Percentiles rank a stretch among this genome's conserved stretches.
Evolutionary conservation across 2,329 filamentous ascomycete species (phyloP).

Genomic region (Hypomyces perniciosus): DNA sequence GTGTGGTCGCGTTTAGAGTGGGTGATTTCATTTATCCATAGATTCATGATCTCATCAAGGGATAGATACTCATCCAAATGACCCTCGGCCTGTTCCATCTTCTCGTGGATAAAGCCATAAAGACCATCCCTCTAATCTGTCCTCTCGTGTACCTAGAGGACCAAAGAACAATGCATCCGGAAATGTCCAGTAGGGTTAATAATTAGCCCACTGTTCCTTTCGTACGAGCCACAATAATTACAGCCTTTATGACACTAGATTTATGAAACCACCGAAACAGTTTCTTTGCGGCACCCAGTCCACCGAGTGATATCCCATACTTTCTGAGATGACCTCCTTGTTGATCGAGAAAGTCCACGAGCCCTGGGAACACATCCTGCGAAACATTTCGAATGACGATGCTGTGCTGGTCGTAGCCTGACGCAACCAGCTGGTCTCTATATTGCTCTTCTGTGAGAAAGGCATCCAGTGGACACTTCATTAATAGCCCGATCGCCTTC

Average conservation of each 20-base stretch:
- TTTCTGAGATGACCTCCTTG: slow-evolving; percentile 28
- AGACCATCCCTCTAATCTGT: too few relatives aligned
- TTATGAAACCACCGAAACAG: slow-evolving; percentile 34
- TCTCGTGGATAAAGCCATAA: too few relatives aligned
- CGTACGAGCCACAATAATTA: slow-evolving; percentile 27
- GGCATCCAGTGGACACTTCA: slow-evolving; percentile 43
- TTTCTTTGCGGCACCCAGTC: slow-evolving; percentile 30
- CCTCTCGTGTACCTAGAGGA: too few relatives aligned
- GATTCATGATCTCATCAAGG: too few relatives aligned
- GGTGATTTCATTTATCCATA: too few relatives aligned
- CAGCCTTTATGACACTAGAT: slow-evolving; percentile 29
- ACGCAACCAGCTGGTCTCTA: slow-evolving; percentile 35
- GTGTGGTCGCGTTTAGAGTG: too few relatives aligned
- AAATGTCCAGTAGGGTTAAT: too few relatives aligned
- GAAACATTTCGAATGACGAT: slow-evolving; percentile 47
- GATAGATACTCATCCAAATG: too few relatives aligned
- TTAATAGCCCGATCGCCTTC: slow-evolving; percentile 37
- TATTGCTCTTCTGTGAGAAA: slow-evolving; percentile 44
- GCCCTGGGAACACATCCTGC: slow-evolving; percentile 44
- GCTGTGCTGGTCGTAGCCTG: slow-evolving; percentile 38
- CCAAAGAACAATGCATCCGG: too few relatives aligned
- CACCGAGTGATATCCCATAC: slow-evolving; percentile 32
- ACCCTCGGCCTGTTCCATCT: too few relatives aligned
- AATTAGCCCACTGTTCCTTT: too few relatives aligned
- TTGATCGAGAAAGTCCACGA: slow-evolving; percentile 37